A percentile compares a stretch with the other conserved stretches of the same genome.
phyloP scores from a whole-genome alignment of 2,329 filamentous ascomycete species.

The Fusarium sp. region DNA sequence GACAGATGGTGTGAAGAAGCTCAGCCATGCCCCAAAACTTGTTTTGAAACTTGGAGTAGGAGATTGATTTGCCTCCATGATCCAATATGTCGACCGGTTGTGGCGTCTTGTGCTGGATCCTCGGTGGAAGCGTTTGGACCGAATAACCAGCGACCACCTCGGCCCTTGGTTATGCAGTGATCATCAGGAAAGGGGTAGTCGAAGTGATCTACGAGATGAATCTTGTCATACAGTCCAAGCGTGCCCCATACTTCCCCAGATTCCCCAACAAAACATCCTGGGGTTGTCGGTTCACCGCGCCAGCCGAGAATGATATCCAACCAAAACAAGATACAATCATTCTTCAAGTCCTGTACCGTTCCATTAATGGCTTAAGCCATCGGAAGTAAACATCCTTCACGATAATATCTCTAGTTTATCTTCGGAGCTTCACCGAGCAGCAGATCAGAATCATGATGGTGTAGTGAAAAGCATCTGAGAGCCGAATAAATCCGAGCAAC shows the following conservation, averaged over 20 bases:
- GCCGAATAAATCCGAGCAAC: neutral
- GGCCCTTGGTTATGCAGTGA: neutral
- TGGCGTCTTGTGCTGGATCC: neutral
- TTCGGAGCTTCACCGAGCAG: slow-evolving; percentile 33
- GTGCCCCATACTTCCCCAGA: neutral
- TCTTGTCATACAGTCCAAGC: neutral
- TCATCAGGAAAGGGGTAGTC: neutral
- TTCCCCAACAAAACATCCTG: neutral
- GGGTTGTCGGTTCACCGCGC: neutral
- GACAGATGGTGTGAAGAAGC: slow-evolving; percentile 13
- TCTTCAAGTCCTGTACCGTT: neutral
- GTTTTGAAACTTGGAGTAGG: neutral
- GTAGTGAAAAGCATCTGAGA: neutral
- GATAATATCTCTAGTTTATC: neutral
- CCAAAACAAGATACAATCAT: neutral
- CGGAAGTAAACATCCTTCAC: neutral
- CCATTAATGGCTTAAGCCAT: neutral
- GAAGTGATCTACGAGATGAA: neutral
- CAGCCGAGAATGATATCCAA: neutral
- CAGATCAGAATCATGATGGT: neutral
- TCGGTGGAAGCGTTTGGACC: neutral
- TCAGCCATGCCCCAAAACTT: neutral
- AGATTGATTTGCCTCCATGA: neutral
- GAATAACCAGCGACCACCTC: neutral
- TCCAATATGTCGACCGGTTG: neutral